Base-by-base conservation (phyloP, 202 grass and related monocot species). In the Schoenoplectus tabernaemontani region DNA sequence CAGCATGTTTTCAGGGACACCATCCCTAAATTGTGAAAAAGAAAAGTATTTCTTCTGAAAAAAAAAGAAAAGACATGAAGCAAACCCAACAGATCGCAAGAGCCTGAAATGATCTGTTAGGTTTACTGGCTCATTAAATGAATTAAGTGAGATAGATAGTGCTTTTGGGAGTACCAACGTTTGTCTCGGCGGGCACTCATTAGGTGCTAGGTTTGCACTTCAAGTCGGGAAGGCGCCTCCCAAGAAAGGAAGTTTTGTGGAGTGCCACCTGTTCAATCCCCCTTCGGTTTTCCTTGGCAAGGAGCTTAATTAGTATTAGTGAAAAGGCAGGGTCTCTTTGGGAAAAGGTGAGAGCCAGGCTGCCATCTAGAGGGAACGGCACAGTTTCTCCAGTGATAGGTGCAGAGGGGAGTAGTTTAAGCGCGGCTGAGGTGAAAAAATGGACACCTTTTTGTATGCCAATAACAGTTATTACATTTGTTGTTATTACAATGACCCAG, bases 391-490 rank as follows among this genome's bases (percentile, higher is more conserved):
- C 57, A 70, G 59, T 34, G 42, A 15, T 43, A 54, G 50, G 48
- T 58, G 86, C 32, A 23, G 83, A 78, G 46, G 88, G 84, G 83
- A 96, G 90, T 88, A 89, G 15, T 78, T 78, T 84, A 33, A 48
- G 46, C 17, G 37, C 65, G 53, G 4, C 44, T 79, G 2, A 87
- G 48, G 89, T 85, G 87, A 62, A 90, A 86, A 96, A 92, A 88
- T 96, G 93, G 93, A 79, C 92, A 77, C 93, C 93, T 87, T 90
- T 77, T 84, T 96, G 37, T 96, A 96, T 48, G 93, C 92, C 42
- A 96, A 96, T 81, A 96, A 90, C 84, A 92, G 93, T 50, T 90
- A 96, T 72, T 96, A 96, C 72, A 96, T 96, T 59, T 96, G 93
- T 85, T 96, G 90, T 70, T 77, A 96, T 57, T 96, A 96, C 78